Conservation (phyloP, 345 rosid genomes). For the Noccaea bulbosa region DNA sequence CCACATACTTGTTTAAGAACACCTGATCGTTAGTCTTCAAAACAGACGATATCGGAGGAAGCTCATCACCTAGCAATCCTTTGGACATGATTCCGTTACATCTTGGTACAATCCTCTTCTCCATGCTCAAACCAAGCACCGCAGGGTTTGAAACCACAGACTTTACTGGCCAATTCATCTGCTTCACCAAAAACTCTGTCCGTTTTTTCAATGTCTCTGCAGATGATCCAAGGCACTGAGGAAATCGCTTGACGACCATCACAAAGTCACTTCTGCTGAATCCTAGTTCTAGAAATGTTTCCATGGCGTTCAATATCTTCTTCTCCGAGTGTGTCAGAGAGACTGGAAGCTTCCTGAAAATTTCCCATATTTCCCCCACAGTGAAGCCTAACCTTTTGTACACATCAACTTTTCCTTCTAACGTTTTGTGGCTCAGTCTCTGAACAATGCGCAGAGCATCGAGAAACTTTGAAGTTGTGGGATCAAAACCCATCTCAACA, state of each 20-base stretch:
- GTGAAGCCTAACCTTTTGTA: not conserved
- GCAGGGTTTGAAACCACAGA: not conserved
- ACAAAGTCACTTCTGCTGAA: not conserved
- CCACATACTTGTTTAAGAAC: too few species aligned
- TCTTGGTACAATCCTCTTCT: conserved; percentile 8
- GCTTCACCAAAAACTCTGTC: not conserved
- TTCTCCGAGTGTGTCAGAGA: not conserved
- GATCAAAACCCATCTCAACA: not conserved
- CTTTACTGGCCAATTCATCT: conserved; percentile 5
- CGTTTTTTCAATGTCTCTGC: not conserved
- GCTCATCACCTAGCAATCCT: not conserved
- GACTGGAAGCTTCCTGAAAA: not conserved
- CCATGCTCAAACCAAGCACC: not conserved
- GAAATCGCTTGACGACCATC: not conserved
- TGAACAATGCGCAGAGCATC: not conserved
- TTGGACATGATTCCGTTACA: not conserved
- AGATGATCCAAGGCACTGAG: not conserved
- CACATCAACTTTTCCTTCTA: not conserved
- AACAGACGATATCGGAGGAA: too few species aligned
- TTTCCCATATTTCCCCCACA: not conserved
- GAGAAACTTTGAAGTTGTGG: not conserved
- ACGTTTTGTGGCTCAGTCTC: not conserved
- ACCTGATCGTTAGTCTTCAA: too few species aligned
- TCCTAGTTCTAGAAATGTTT: too few species aligned
- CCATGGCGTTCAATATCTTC: not conserved